Base-by-base conservation (phyloP, 495 filamentous ascomycete species). In the Glonium stellatum region DNA sequence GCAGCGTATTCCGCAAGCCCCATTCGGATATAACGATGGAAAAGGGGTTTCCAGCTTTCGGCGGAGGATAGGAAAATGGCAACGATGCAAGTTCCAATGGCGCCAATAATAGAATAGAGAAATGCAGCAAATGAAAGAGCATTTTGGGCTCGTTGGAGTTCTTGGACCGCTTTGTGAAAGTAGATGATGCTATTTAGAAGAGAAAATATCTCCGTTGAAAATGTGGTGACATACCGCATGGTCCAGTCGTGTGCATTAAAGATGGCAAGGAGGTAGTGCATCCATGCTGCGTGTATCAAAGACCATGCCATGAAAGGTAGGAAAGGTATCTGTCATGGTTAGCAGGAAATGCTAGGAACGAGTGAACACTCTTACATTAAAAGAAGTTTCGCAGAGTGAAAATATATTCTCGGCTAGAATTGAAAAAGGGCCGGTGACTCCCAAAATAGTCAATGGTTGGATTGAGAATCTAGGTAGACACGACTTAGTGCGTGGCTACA, bases 191-290 rank as follows among this genome's bases (percentile, higher is more conserved):
- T 84, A 69, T 88, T 88, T 3, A 88, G 71, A 0, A 88, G 79
- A 1, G 83, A 84, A 67, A 88, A 88, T 22, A 87, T 85, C 65
- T 89, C 85, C 15, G 81, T 85, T 25, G 79, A 82, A 65, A 88
- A 88, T 5, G 78, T 86, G 0, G 86, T 89, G 22, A 89, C 86
- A 66, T 89, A 88, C 56, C 82, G 78, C 86, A 89, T 89, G 1
- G 85, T 87, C 83, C 83, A 89, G 71, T 88, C 84, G 60, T 87
- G 85, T 21, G 84, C 85, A 69, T 89, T 88, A 64, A 87, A 78
- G 41, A 87, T 81, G 51, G 86, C 86, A 18, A 88, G 73, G 5
- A 88, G 66, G 67, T 82, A 85, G 65, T 86, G 84, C 75, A 88
- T 79, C 85, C 86, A 88, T 11, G 72, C 79, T 25, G 86, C 79